Conservation (phyloP, 2,329 filamentous ascomycete species). For the Fusarium metavorans region DNA sequence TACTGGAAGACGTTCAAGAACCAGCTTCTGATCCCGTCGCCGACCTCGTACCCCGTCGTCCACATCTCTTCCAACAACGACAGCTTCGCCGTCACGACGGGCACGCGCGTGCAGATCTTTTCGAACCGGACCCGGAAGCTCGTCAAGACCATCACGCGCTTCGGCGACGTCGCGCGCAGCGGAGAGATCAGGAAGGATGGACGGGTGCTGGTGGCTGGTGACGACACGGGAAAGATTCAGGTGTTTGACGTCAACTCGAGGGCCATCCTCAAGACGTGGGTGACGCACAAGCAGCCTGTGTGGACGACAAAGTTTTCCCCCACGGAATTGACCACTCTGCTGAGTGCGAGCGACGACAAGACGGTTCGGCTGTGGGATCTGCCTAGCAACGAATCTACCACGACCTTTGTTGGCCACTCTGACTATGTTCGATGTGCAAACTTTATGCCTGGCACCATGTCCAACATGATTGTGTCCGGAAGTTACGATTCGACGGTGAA, state of each 20-base stretch:
- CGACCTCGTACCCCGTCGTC: conserved; percentile 89
- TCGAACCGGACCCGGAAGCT: conserved; percentile 92
- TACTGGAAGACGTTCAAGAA: conserved; percentile 98
- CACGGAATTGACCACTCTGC: conserved; percentile 83
- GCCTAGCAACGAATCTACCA: conserved; percentile 79
- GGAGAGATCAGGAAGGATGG: conserved; percentile 92
- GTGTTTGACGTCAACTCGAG: conserved; percentile 92
- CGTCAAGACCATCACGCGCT: conserved; percentile 92
- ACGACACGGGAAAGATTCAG: conserved; percentile 92
- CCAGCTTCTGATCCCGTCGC: conserved; percentile 88
- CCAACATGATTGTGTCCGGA: conserved; percentile 86
- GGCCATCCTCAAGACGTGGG: conserved; percentile 95
- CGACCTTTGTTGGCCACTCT: conserved; percentile 85
- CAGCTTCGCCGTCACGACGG: conserved; percentile 93
- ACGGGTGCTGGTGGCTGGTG: conserved; percentile 88
- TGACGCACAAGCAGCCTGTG: conserved; percentile 91
- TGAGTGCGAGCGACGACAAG: conserved; percentile 92
- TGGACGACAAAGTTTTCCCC: conserved; percentile 95
- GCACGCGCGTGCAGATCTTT: conserved; percentile 92
- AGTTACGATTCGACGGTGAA: conserved; percentile 95
- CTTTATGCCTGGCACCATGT: conserved; percentile 81
- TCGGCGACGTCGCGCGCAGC: conserved; percentile 90
- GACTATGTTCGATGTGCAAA: conserved; percentile 92
- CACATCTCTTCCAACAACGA: conserved; percentile 85
- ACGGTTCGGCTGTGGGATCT: conserved; percentile 96